These are phyloP conservation scores for Pichia sp. DNA, from an alignment of 1,139 yeast species.

Conservation along the genomic window DNA sequence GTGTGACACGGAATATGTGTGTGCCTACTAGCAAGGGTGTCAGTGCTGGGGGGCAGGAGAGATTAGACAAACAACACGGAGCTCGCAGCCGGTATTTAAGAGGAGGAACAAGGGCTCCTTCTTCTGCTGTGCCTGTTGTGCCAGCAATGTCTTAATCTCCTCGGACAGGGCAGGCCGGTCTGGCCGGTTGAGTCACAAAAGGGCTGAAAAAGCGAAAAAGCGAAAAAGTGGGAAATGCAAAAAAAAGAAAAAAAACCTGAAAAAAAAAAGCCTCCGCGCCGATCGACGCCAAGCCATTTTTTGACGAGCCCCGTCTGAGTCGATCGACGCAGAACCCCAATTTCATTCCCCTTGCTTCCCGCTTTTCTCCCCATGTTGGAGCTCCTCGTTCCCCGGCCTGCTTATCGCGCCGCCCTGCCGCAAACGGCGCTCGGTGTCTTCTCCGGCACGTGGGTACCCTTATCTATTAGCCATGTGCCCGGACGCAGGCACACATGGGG, in stretches of 20 bases:
- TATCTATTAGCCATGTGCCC: background rate
- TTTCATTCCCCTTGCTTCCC: no score
- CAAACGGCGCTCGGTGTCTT: background rate
- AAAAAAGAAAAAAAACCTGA: background rate
- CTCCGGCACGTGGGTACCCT: background rate
- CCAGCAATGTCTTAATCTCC: background rate
- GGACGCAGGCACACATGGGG: conserved; percentile 1
- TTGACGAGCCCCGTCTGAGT: no score
- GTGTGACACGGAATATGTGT: background rate
- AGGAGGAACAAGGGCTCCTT: background rate
- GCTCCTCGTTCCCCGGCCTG: background rate
- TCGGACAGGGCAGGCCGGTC: background rate
- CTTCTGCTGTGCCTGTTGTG: background rate
- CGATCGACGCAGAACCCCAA: no score
- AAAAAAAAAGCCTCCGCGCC: background rate
- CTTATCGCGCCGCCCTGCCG: background rate
- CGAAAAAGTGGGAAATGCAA: background rate
- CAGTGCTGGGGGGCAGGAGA: no score
- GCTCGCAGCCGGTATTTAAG: background rate
- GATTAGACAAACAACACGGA: background rate
- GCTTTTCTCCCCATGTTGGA: no score
- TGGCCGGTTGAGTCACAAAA: background rate
- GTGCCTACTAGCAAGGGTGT: no score
- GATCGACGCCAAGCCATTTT: background rate
- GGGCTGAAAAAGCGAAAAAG: background rate